Base-by-base conservation (phyloP, 2,329 filamentous ascomycete species). In the Periconia macrospinosa region DNA sequence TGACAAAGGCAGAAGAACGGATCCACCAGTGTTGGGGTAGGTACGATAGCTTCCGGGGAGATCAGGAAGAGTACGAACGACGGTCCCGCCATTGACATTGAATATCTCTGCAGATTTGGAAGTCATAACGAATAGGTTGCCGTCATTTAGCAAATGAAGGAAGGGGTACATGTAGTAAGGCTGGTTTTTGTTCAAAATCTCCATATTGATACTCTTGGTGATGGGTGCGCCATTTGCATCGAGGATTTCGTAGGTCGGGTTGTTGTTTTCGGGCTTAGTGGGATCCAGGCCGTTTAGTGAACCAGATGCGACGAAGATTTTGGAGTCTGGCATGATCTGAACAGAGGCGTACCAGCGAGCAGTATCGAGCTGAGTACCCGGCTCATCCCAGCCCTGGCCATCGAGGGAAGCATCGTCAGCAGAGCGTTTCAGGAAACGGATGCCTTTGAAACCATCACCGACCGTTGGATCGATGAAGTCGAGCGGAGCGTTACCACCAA, bases 91-190 rank as follows among this genome's bases (percentile, higher is more conserved):
- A 35, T 60, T 68, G 20, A 82, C 77, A 60, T 83, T 79, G 69
- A 85, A 85, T 50, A 81, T 73, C 61, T 86, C 79, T 6, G 81
- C 79, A 18, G 81, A 81, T 64, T 83, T 85, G 33, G 83, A 73
- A 15, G 78, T 76, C 63, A 84, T 84, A 52, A 86, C 73, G 63
- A 85, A 86, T 5, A 86, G 67, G 37, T 72, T 79, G 11, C 83
- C 83, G 64, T 85, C 79, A 33, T 75, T 78, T 37, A 87, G 75
- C 1, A 86, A 74, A 62, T 86, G 83, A 30, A 86, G 70, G 67
- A 86, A 86, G 2, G 84, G 84, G 62, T 86, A 86, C 83, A 85
- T 85, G 70, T 84, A 86, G 71, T 86, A 86, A 14, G 84, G 84
- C 66, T 85, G 81, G 59, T 83, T 84, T 64, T 79, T 79, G 50